Evolutionary conservation across 192 early-diverging fungal genomes (phyloP).

Genomic region (Podila horticola): DNA sequence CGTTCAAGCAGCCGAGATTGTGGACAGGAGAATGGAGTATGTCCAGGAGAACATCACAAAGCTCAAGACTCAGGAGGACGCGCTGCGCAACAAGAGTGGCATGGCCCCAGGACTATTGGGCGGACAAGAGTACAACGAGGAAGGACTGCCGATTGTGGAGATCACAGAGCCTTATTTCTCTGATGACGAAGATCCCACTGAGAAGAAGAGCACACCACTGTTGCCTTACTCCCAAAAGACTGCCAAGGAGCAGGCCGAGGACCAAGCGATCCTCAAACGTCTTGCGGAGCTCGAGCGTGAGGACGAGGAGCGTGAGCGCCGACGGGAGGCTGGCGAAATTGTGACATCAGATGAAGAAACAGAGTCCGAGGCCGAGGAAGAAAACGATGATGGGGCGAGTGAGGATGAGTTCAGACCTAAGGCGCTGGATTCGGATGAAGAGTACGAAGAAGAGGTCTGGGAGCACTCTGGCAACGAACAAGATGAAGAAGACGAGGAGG

Average conservation of each 20-base stretch:
- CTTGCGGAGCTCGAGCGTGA: slow-evolving; percentile 76
- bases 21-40: slow-evolving; percentile 70
- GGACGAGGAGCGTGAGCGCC: slow-evolving; percentile 64
- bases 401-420: slow-evolving; percentile 53
- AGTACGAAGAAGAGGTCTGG: slow-evolving; percentile 53
- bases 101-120: slow-evolving; percentile 44
- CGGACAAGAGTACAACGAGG: slow-evolving; percentile 73
- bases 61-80: slow-evolving; percentile 62
- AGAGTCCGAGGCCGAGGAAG: slow-evolving; percentile 34
- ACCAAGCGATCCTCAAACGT: slow-evolving; percentile 62
- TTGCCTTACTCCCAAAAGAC: slow-evolving; percentile 54
- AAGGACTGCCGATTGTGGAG: slow-evolving; percentile 80
- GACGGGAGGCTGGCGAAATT: slow-evolving; percentile 54
- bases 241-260: slow-evolving; percentile 65
- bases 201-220: slow-evolving; percentile 27
- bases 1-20: slow-evolving; percentile 76
- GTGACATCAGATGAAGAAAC: slow-evolving; percentile 51
- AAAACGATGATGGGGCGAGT: slow-evolving; percentile 47
- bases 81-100: slow-evolving; percentile 38
- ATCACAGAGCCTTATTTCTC: slow-evolving; percentile 69
- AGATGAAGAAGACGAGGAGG: slow-evolving; percentile 50
- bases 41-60: slow-evolving; percentile 58
- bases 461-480: slow-evolving; percentile 57
- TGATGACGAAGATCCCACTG: slow-evolving; percentile 55
- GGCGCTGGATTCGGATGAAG: slow-evolving; percentile 51